Evolutionary conservation across 2,329 filamentous ascomycete species (phyloP).

Genomic region (Cercospora sp.): DNA sequence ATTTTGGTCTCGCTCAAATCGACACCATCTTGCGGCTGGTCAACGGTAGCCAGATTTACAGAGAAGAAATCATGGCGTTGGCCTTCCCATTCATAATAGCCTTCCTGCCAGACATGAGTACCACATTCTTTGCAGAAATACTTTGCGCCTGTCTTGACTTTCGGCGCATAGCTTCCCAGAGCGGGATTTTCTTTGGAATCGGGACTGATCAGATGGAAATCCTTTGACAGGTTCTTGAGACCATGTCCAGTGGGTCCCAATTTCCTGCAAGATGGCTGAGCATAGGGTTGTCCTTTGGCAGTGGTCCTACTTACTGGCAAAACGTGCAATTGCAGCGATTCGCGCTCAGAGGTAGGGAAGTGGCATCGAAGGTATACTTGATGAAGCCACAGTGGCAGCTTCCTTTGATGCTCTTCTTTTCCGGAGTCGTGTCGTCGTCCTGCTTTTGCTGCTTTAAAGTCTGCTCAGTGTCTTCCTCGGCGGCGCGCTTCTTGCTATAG

Average conservation of each 20-base stretch:
- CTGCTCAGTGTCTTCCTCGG: background rate
- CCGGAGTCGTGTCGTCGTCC: background rate
- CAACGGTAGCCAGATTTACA: conserved; percentile 24
- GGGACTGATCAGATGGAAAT: conserved; percentile 11
- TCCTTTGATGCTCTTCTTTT: conserved; percentile 14
- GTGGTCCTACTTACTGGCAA: conserved; percentile 3
- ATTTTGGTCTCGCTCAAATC: conserved; percentile 21
- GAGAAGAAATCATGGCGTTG: conserved; percentile 12
- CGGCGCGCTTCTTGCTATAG: background rate
- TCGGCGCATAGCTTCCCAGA: conserved; percentile 12
- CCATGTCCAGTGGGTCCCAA: background rate
- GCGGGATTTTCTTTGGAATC: background rate
- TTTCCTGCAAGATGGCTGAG: background rate
- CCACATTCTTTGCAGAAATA: conserved; percentile 18
- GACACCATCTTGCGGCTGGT: conserved; percentile 23
- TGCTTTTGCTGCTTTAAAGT: conserved; percentile 2
- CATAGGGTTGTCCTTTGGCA: background rate
- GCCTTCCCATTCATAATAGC: conserved; percentile 12
- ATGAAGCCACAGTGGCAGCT: conserved; percentile 17
- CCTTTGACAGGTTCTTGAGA: background rate
- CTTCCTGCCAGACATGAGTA: conserved; percentile 16
- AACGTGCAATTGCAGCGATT: conserved; percentile 20
- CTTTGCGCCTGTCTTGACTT: background rate
- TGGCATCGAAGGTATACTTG: conserved; percentile 10
- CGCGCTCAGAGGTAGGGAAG: background rate